A percentile compares a stretch with the other conserved stretches of the same genome.
Conservation (phyloP, 495 filamentous ascomycete species). For the Podospora conica region DNA sequence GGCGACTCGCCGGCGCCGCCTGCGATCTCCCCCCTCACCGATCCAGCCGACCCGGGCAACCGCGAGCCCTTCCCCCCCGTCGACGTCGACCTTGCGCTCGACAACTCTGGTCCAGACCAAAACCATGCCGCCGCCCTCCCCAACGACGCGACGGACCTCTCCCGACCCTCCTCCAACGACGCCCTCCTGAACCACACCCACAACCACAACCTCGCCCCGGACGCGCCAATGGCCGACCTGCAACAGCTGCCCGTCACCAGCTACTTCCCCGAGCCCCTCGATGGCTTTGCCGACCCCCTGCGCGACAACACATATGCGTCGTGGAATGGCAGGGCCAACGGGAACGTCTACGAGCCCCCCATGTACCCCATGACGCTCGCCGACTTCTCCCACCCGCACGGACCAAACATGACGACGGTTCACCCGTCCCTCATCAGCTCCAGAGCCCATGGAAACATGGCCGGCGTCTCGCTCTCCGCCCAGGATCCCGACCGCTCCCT, state of each 20-base stretch:
- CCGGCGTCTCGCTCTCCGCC: neutral
- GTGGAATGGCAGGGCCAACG: neutral
- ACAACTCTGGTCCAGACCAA: no score
- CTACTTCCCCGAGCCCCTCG: neutral
- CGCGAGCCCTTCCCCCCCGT: slow-evolving; percentile 19
- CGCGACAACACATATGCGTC: neutral
- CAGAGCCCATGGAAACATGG: neutral
- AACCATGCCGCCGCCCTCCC: neutral
- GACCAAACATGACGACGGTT: slow-evolving; percentile 23
- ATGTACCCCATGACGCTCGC: neutral
- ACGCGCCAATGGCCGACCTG: neutral
- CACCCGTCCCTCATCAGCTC: slow-evolving; percentile 19
- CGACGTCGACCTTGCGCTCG: neutral
- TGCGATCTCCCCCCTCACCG: slow-evolving; percentile 31
- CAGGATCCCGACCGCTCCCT: slow-evolving; percentile 30
- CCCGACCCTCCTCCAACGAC: neutral
- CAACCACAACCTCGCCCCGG: neutral
- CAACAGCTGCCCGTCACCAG: neutral
- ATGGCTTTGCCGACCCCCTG: neutral
- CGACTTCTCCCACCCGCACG: no score
- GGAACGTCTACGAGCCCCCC: no score
- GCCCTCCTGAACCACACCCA: neutral
- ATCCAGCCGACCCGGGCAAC: slow-evolving; percentile 22
- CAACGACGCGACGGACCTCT: neutral
- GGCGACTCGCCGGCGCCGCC: slow-evolving; percentile 29